Evolutionary conservation across 805 yeast species (phyloP).

Genomic region (Kodamaea hsintzibuensis): DNA sequence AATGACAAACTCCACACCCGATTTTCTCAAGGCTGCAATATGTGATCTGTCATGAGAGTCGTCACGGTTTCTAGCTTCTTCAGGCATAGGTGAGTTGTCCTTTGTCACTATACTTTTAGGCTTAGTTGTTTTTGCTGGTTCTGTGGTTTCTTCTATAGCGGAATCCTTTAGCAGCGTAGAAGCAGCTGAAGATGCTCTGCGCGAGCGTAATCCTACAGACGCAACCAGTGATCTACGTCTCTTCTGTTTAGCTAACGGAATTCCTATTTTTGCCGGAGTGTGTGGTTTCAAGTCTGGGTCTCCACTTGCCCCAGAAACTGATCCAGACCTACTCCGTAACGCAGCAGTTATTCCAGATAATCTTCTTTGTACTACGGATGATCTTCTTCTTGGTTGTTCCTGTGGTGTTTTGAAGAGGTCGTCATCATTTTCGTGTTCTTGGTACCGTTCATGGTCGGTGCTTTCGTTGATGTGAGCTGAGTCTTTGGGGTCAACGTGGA

Average conservation of each 20-base stretch:
- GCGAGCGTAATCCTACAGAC: background rate
- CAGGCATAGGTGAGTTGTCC: conserved; percentile 17
- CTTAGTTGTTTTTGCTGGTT: background rate
- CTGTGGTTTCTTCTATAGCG: background rate
- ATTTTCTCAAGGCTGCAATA: conserved; percentile 9
- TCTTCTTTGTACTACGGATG: conserved; percentile 35
- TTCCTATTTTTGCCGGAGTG: conserved; percentile 39
- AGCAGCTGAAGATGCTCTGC: conserved; percentile 5
- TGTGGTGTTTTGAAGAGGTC: conserved; percentile 34
- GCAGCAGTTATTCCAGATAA: conserved; percentile 34
- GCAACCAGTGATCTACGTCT: conserved; percentile 28
- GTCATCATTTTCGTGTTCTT: conserved; percentile 21
- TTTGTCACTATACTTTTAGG: conserved; percentile 2
- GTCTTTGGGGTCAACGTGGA: conserved; percentile 30
- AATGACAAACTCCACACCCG: conserved; percentile 25
- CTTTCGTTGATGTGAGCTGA: conserved; percentile 8
- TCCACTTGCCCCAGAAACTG: conserved; percentile 25
- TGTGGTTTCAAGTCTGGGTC: conserved; percentile 10
- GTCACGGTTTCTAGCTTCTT: conserved; percentile 4
- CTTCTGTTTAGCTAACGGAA: conserved; percentile 35
- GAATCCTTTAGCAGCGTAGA: background rate
- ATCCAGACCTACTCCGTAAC: conserved; percentile 29
- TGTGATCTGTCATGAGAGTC: background rate
- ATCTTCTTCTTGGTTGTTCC: conserved; percentile 23
- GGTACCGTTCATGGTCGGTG: conserved; percentile 7